phyloP scores from a whole-genome alignment of 176 grass and related monocot genomes.

The Neostapfia colusana region DNA sequence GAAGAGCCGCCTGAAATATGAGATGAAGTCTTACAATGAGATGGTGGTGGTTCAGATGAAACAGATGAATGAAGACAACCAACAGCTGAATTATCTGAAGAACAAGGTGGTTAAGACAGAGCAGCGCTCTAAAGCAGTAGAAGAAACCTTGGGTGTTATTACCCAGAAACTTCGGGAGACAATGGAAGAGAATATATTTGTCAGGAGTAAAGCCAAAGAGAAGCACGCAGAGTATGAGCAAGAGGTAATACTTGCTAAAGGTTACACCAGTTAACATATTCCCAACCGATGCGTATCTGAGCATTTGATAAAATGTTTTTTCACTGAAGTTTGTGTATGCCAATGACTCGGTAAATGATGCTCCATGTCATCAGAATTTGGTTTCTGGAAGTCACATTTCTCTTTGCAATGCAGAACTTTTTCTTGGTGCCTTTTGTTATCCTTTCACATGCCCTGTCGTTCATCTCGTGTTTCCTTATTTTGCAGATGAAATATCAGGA shows the following conservation, averaged over 20 bases:
- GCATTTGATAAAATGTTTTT: background rate
- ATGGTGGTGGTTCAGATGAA: conserved; percentile 83
- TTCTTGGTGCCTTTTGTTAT: conserved; percentile 1
- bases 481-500: conserved; percentile 80
- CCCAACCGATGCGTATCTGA: background rate
- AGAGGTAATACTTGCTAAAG: conserved; percentile 52
- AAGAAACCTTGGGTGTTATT: conserved; percentile 51
- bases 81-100: conserved; percentile 63
- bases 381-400: background rate
- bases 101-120: conserved; percentile 61
- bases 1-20: conserved; percentile 68
- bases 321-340: background rate
- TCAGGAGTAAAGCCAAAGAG: conserved; percentile 56
- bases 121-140: conserved; percentile 59
- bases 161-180: conserved; percentile 59
- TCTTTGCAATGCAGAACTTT: background rate
- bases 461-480: conserved; percentile 29
- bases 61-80: conserved; percentile 89
- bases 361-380: background rate
- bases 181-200: conserved; percentile 47
- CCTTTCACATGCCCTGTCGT: background rate
- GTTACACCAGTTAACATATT: conserved; percentile 8
- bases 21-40: conserved; percentile 83
- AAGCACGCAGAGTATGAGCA: conserved; percentile 73
- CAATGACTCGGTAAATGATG: background rate